These are phyloP conservation scores for Nemania bipapillata DNA, from an alignment of 2,329 filamentous ascomycete genomes.

Conservation along the genomic window DNA sequence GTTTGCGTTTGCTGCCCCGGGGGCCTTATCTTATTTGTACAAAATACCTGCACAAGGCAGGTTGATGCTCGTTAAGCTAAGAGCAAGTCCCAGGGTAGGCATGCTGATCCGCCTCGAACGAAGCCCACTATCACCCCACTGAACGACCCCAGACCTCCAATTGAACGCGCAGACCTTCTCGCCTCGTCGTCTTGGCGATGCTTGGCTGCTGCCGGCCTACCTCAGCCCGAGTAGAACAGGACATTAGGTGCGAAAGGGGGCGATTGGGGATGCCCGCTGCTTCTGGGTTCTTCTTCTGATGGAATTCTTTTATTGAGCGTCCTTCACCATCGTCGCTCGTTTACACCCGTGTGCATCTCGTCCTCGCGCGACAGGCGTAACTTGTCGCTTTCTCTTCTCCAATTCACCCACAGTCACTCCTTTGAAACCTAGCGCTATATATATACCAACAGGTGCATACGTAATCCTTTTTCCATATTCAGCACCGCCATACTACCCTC, in stretches of 20 bases:
- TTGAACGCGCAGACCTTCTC: conserved; percentile 24
- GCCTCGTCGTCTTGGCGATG: conserved; percentile 38
- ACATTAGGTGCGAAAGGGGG: conserved; percentile 33
- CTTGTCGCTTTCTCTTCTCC: conserved; percentile 26
- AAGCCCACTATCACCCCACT: conserved; percentile 34
- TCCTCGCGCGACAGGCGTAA: conserved; percentile 27
- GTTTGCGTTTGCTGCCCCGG: background rate
- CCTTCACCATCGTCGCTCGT: conserved; percentile 28
- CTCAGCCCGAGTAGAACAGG: conserved; percentile 28
- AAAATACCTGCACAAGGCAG: no score
- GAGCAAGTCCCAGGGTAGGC: background rate
- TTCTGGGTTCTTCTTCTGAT: conserved; percentile 19
- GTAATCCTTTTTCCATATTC: conserved; percentile 31
- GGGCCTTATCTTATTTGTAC: background rate
- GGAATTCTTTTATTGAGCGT: conserved; percentile 31
- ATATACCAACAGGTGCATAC: conserved; percentile 27
- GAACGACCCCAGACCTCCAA: conserved; percentile 25
- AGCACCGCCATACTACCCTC: conserved; percentile 14
- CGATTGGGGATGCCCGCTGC: conserved; percentile 20
- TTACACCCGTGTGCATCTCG: conserved; percentile 21
- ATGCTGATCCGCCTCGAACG: conserved; percentile 28
- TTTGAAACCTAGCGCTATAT: conserved; percentile 32
- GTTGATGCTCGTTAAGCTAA: background rate
- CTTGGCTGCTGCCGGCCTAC: conserved; percentile 36
- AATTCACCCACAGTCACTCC: conserved; percentile 38